Evolutionary conservation across 139 green algal genomes (phyloP), one percentile per base, ranked within the genome.

Genomic region (Chlorella sp.): DNA sequence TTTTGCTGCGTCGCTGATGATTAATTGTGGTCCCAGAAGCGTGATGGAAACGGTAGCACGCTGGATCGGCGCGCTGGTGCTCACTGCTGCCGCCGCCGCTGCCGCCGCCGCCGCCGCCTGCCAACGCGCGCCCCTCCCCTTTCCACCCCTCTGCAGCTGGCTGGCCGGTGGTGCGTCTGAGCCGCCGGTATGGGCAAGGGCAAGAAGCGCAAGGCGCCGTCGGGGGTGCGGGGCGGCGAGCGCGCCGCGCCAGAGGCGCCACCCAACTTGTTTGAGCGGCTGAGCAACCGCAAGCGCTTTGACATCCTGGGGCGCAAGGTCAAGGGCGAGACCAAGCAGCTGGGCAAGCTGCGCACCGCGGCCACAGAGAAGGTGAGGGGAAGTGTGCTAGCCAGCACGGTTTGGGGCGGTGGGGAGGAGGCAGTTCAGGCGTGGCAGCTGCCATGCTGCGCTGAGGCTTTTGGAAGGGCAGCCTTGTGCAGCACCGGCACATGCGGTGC

Each of bases 271-370:
- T 94, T 94, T 81, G 91, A 94, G 83, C 80, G 70, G 18, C 47
- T 93, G 2, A 82, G 79, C 65, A 87, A 82, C 65, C 83, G 80
- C 20, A 93, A 91, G 65, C 90, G 90, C n/a, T 94, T 94, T 51
- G 75, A 93, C 85, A 83, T 95, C 12, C 72, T 95, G 32, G 92
- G 92, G 34, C 85, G 88, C 25, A 92, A 92, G 72, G 20, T 81
- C 17, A 93, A 93, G 70, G 90, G 92, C 25, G 81, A 92, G 23
- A 71, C 56, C 0, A 64, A 51, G 3, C 86, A 88, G 16, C 39
- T 84, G n/a, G 78, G 71, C 20, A 87, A 87, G 26, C 62, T 87
- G 17, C 72, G 89, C 4, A 83, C 67, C 36, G 91, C 86, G 25
- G 91, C 87, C 2, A 68, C 47, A 15, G 89, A 93, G 15, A 89